A percentile compares a stretch with the other conserved stretches of the same genome.
These are phyloP conservation scores for Colletotrichum caudatum DNA, from an alignment of 2,329 filamentous ascomycete genomes.

Conservation along the genomic window DNA sequence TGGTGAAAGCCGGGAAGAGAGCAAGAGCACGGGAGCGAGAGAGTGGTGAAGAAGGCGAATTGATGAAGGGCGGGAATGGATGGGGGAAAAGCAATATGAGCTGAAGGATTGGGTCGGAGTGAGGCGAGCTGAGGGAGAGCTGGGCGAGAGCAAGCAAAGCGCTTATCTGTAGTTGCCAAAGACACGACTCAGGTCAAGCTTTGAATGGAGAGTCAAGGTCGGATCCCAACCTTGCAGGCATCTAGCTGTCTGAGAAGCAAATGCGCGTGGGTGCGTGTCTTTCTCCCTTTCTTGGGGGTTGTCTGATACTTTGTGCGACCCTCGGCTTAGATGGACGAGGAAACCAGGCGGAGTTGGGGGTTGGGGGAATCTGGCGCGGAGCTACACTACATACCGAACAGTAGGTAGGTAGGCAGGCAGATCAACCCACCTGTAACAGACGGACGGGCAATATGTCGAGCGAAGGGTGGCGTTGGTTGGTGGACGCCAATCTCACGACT, in stretches of 20 bases:
- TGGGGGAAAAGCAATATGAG: constrained; percentile 17
- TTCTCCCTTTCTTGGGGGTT: neutral
- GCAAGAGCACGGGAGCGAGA: neutral
- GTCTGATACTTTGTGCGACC: constrained; percentile 1
- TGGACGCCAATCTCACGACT: constrained; percentile 33
- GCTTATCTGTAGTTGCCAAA: constrained; percentile 4
- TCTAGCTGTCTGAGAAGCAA: neutral
- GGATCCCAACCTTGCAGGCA: neutral
- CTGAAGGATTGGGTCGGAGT: constrained; percentile 14
- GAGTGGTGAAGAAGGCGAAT: neutral
- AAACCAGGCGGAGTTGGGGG: neutral
- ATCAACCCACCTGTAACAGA: neutral
- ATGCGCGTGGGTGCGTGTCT: neutral
- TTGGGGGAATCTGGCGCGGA: neutral
- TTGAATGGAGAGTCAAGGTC: constrained; percentile 1
- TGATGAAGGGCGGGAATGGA: neutral
- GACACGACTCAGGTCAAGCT: constrained; percentile 13
- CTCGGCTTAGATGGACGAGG: neutral
- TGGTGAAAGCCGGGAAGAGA: neutral
- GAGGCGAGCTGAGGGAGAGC: constrained; percentile 32
- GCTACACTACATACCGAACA: constrained; percentile 1
- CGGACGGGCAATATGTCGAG: constrained; percentile 11
- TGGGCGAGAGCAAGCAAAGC: constrained; percentile 14
- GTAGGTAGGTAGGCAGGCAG: neutral
- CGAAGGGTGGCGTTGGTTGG: constrained; percentile 27